Percentiles rank a stretch among this genome's conserved stretches.
These are phyloP conservation scores for Plasmodium knowlesi DNA, from an alignment of 169 alveolate genomes.

Conservation along the genomic window DNA sequence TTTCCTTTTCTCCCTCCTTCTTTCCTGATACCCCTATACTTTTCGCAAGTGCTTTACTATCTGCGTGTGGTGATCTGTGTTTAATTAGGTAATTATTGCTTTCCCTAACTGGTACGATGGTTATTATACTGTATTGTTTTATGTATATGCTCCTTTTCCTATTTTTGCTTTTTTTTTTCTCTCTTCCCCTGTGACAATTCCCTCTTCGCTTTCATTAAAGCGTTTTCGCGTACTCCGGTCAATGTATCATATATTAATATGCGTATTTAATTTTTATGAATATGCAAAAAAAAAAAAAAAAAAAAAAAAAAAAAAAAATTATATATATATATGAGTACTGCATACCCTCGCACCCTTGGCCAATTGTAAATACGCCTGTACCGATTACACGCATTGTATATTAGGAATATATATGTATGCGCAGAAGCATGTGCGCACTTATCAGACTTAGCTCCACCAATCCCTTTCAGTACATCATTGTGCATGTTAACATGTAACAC, in stretches of 20 bases:
- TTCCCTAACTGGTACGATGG: neutral
- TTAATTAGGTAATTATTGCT: neutral
- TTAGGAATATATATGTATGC: neutral
- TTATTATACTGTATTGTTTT: neutral
- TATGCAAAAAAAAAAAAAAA: neutral
- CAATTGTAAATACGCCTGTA: neutral
- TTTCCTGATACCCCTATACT: neutral
- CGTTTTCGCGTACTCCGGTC: neutral
- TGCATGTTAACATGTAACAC: neutral
- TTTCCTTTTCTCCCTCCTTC: neutral
- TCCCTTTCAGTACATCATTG: neutral
- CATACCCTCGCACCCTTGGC: neutral
- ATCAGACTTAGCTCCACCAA: neutral
- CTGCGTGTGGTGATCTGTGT: neutral
- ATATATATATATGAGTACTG: neutral
- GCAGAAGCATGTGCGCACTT: neutral
- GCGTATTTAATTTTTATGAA: neutral
- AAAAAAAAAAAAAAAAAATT: neutral
- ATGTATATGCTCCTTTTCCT: neutral
- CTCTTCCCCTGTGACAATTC: neutral
- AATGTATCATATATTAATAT: neutral
- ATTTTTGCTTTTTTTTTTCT: neutral
- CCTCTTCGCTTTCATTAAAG: neutral
- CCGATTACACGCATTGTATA: neutral
- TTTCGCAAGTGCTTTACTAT: neutral